phyloP scores from a whole-genome alignment of 495 filamentous ascomycete species.

The Xylaria sp. region DNA sequence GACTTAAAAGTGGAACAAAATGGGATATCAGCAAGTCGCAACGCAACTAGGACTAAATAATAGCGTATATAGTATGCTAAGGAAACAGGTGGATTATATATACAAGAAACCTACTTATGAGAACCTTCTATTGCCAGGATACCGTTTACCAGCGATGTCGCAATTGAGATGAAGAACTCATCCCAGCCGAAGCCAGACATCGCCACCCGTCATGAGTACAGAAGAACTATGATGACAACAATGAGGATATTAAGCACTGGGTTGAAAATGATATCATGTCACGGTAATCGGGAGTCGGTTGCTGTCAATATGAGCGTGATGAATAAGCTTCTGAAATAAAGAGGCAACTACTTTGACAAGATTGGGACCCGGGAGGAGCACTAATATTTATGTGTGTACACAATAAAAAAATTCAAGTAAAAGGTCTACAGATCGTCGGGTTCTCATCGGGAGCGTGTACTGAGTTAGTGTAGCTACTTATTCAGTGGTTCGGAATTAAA shows the following conservation, averaged over 20 bases:
- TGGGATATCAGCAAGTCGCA: not conserved
- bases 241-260: not conserved
- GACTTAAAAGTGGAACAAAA: not conserved
- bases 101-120: constrained; percentile 19
- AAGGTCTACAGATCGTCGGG: not conserved
- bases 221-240: not conserved
- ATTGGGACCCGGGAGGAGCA: not conserved
- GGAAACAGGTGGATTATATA: not conserved
- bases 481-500: not conserved
- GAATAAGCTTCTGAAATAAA: not conserved
- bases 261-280: constrained; percentile 14
- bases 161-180: constrained; percentile 24
- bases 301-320: not conserved
- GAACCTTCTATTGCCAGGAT: constrained; percentile 24
- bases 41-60: not conserved
- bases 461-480: not conserved
- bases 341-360: too few species aligned
- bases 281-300: not conserved
- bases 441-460: not conserved
- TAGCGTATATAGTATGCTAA: not conserved
- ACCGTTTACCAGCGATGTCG: constrained; percentile 3
- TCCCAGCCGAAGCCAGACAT: constrained; percentile 34
- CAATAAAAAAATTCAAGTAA: too few species aligned
- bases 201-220: constrained; percentile 24
- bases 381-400: not conserved